Evolutionary conservation across 2,329 filamentous ascomycete species (phyloP).

Genomic region (Aureobasidium sp.): DNA sequence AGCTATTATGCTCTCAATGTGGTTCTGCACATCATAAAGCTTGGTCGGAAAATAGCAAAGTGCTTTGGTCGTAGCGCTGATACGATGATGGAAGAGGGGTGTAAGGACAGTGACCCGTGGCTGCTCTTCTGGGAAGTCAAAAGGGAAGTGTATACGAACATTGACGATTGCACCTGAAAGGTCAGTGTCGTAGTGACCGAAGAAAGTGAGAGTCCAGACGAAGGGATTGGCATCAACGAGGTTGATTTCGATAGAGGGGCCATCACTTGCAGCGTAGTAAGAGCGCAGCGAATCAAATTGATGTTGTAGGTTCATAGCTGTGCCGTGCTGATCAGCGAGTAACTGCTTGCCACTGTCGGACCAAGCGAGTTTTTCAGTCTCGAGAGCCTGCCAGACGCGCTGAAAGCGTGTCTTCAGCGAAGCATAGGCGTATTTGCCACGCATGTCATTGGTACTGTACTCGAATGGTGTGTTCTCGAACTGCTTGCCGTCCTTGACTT

Average conservation of each 20-base stretch:
- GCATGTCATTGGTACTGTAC: conserved; percentile 68
- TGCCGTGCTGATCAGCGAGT: conserved; percentile 45
- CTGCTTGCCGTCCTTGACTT: conserved; percentile 54
- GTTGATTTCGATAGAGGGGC: conserved; percentile 65
- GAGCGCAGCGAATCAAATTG: conserved; percentile 79
- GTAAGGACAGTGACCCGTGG: conserved; percentile 78
- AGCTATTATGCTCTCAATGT: conserved; percentile 76
- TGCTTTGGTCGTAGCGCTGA: conserved; percentile 65
- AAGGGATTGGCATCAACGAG: conserved; percentile 81
- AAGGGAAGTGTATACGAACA: conserved; percentile 72
- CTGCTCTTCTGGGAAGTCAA: conserved; percentile 80
- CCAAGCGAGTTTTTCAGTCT: conserved; percentile 68
- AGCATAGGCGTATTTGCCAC: conserved; percentile 75
- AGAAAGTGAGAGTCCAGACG: conserved; percentile 80
- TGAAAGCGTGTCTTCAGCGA: conserved; percentile 63
- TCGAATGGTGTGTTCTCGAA: conserved; percentile 92
- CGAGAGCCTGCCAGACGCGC: conserved; percentile 61
- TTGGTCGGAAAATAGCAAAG: conserved; percentile 72
- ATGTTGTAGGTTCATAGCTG: conserved; percentile 73
- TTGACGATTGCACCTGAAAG: conserved; percentile 86
- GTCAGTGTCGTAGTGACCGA: conserved; percentile 86
- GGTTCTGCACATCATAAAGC: conserved; percentile 69
- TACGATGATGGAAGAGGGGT: conserved; percentile 78
- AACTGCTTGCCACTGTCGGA: conserved; percentile 58
- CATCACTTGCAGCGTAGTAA: conserved; percentile 60